These are phyloP conservation scores for Alternaria sp. DNA, from an alignment of 2,329 filamentous ascomycete genomes.

Conservation along the genomic window DNA sequence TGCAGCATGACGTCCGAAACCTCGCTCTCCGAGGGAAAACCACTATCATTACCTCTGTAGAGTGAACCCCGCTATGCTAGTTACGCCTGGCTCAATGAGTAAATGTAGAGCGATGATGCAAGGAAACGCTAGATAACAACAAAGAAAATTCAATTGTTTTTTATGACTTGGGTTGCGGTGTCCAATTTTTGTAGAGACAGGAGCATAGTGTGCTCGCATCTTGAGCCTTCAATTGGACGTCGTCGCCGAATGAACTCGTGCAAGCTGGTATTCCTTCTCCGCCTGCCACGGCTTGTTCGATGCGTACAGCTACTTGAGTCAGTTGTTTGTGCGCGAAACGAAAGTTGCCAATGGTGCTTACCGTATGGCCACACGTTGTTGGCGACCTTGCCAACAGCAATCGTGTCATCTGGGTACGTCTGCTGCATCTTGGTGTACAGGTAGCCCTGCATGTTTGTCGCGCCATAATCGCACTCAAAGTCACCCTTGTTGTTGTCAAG, in stretches of 20 bases:
- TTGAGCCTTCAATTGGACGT: constrained; percentile 49
- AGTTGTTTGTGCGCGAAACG: constrained; percentile 8
- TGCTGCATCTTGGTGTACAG: constrained; percentile 66
- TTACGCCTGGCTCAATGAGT: constrained; percentile 13
- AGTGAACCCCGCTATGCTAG: constrained; percentile 12
- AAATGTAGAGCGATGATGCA: constrained; percentile 11
- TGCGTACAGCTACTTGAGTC: constrained; percentile 57
- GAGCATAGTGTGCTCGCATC: constrained; percentile 52
- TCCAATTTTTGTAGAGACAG: constrained; percentile 59
- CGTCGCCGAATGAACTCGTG: constrained; percentile 52
- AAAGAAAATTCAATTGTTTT: constrained; percentile 4
- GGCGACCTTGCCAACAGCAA: constrained; percentile 38
- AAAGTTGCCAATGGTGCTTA: constrained; percentile 21
- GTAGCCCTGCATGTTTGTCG: constrained; percentile 64
- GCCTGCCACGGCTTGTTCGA: constrained; percentile 62
- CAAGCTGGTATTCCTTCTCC: constrained; percentile 64
- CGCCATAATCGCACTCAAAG: constrained; percentile 66
- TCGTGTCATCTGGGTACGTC: constrained; percentile 48
- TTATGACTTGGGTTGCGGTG: constrained; percentile 26
- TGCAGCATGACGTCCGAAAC: background rate
- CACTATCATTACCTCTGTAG: constrained; percentile 13
- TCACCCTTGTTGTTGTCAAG: constrained; percentile 57
- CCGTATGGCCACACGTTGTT: constrained; percentile 50
- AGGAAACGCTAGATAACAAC: constrained; percentile 16
- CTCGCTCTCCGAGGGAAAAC: background rate